A percentile compares a stretch with the other conserved stretches of the same genome.
phyloP scores from a whole-genome alignment of 2,329 filamentous ascomycete genomes.

The Lasiodiplodia sp. region DNA sequence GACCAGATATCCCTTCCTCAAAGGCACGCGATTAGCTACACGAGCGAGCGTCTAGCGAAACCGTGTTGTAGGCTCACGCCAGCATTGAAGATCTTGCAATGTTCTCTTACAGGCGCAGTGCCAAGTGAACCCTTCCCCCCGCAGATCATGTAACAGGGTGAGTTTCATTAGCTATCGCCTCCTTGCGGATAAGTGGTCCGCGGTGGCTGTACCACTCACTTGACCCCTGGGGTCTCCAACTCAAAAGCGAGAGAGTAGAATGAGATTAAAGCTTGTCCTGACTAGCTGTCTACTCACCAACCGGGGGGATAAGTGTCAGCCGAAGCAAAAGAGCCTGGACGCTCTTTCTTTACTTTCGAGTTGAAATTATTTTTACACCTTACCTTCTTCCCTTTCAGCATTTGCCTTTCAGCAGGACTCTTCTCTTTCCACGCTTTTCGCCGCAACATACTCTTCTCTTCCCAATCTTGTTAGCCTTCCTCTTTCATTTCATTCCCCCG shows the following conservation, averaged over 20 bases:
- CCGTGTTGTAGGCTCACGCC: slow-evolving; percentile 1
- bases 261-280: background rate
- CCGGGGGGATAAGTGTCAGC: background rate
- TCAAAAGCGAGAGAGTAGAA: slow-evolving; percentile 1
- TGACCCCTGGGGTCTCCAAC: background rate
- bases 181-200: slow-evolving; percentile 9
- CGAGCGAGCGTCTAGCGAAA: slow-evolving; percentile 10
- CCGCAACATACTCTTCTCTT: background rate
- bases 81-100: background rate
- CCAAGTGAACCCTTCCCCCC: slow-evolving; percentile 16
- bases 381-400: too few species aligned
- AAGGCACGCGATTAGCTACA: background rate
- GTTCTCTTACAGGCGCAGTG: slow-evolving; percentile 16
- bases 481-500: background rate
- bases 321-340: background rate
- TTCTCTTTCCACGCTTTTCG: too few species aligned
- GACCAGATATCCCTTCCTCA: background rate
- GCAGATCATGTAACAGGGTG: slow-evolving; percentile 10
- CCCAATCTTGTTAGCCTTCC: background rate
- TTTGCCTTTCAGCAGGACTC: too few species aligned
- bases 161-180: slow-evolving; percentile 15
- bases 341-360: background rate
- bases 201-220: background rate
- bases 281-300: background rate
- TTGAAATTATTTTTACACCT: background rate